phyloP scores from a whole-genome alignment of 108 stramenopile genomes.

The Aureococcus anophagefferens region DNA sequence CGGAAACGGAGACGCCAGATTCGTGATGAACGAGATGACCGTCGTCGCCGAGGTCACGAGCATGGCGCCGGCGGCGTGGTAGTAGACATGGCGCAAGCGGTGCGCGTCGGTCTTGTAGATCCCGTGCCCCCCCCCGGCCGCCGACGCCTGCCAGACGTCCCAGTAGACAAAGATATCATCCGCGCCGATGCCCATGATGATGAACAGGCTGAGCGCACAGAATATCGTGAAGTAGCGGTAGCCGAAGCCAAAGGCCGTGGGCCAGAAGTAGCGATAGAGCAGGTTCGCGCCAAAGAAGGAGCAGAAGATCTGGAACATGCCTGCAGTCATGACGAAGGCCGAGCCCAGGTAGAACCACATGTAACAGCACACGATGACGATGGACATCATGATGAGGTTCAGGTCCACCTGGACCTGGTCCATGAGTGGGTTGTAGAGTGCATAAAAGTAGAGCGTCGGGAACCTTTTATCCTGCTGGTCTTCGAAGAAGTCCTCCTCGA shows the following conservation, averaged over 20 bases:
- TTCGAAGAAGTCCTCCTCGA: conserved; percentile 3
- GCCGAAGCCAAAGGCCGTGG: not conserved
- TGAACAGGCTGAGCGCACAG: conserved; percentile 8
- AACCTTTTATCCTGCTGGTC: not conserved
- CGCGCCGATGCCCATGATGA: no score
- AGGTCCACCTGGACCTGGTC: not conserved
- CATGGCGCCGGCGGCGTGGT: conserved; percentile 9
- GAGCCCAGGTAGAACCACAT: conserved; percentile 1
- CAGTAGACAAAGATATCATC: conserved; percentile 17
- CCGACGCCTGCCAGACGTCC: conserved; percentile 12
- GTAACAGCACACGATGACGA: conserved; percentile 5
- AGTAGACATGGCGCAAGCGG: conserved; percentile 1
- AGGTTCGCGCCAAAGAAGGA: conserved; percentile 3
- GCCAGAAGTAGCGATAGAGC: conserved; percentile 11
- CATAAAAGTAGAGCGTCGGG: not conserved
- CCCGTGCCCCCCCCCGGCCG: not conserved
- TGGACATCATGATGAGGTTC: not conserved
- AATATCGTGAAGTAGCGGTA: conserved; percentile 16
- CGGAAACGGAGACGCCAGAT: not conserved
- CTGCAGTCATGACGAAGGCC: not conserved
- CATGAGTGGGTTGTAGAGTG: not conserved
- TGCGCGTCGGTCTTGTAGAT: not conserved
- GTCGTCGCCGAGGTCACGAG: conserved; percentile 10
- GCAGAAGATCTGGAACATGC: conserved; percentile 12
- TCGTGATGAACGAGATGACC: conserved; percentile 12